phyloP scores from a whole-genome alignment of 148 eudicot species.

The Vaccinium darrowii region DNA sequence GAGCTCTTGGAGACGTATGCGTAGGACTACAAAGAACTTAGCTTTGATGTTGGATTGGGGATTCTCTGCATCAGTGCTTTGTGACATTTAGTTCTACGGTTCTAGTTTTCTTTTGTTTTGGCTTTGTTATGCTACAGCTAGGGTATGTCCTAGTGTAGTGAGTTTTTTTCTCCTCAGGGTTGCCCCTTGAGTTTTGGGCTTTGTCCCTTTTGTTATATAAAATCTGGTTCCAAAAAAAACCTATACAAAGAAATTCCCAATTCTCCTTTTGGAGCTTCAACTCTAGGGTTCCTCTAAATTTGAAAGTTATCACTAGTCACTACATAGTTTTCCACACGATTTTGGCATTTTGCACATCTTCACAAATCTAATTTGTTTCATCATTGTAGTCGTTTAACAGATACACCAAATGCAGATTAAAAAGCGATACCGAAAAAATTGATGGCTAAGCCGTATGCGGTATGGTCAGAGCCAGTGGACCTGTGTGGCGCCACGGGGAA shows the following conservation, averaged over 20 bases:
- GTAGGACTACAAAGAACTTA: no score
- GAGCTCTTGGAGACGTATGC: no score
- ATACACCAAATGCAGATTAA: background rate
- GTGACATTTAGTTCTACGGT: no score
- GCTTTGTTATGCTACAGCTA: no score
- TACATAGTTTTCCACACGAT: background rate
- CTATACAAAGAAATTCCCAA: background rate
- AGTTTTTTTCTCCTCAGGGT: no score
- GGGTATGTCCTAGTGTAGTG: no score
- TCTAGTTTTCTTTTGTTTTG: no score
- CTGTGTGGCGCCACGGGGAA: background rate
- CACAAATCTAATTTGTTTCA: background rate
- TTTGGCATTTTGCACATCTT: background rate
- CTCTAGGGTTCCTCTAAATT: background rate
- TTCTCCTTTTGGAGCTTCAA: background rate
- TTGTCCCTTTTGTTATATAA: no score
- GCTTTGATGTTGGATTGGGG: no score
- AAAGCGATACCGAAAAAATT: background rate
- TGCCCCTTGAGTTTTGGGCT: no score
- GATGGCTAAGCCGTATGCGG: background rate
- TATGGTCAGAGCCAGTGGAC: background rate
- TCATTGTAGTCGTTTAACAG: background rate
- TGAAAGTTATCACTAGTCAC: background rate
- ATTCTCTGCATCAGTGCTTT: no score
- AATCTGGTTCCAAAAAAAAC: background rate